Base-by-base conservation (phyloP, 2,329 filamentous ascomycete genomes). In the Clathrospora elynae region DNA sequence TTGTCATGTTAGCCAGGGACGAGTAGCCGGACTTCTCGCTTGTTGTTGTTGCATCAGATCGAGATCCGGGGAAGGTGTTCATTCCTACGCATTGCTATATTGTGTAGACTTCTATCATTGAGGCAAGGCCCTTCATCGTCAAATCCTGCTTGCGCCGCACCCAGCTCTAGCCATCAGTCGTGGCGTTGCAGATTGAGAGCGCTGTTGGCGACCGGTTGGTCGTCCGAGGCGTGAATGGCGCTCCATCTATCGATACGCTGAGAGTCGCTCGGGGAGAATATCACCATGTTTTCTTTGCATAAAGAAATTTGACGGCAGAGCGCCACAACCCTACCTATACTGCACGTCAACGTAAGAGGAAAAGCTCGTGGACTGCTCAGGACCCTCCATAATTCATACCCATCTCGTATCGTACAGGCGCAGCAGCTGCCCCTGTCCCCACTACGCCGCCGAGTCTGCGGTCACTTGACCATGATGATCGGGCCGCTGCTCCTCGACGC, bases 401-500 rank as follows among this genome's bases (percentile, higher is more conserved):
- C 59, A 59, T 56, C 59, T 57, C 39, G 59, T 60, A 55, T 57
- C 39, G 59, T 60, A 55, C 46, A 55, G 46, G 55, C 57, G 52
- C n/a, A n/a, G 45, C 51, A 43, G 42, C 31, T 51, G 45, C 56
- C 58, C 62, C 61, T 57, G 54, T 44, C 51, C 35, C 48, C 57
- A 57, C 54, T 59, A 59, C 57, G 56, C 58, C 53, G 57, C 53
- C 38, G 51, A 51, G 37, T 59, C 61, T 45, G 53, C 43, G 36
- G 62, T 67, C 64, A 71, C 62, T 68, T 70, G 66, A 67, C 59
- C 60, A 40, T 51, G 51, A 58, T 67, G 52, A 42, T 55, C 67
- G 68, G 68, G 49, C 68, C 68, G 68, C 61, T 63, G 65, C 64
- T 70, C 68, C 67, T 70, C 66, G 48, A 62, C 59, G 52, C 66